Conservation (phyloP, 108 stramenopile genomes). For the Discostella stelligeroides region DNA sequence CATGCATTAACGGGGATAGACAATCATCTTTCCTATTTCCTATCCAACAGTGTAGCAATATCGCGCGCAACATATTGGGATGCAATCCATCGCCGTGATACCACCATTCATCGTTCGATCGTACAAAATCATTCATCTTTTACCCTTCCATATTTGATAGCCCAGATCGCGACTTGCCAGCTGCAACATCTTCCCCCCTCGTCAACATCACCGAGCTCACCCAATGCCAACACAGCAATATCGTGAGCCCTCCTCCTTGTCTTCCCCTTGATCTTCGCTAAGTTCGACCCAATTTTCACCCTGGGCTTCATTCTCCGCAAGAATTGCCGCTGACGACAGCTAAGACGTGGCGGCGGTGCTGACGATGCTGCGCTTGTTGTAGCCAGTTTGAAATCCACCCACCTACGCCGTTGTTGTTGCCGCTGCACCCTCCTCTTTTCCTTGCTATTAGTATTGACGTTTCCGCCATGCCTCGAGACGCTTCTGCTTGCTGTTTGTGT, state of each 20-base stretch:
- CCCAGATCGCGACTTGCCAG: slow-evolving; percentile 5
- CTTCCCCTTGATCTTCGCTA: slow-evolving; percentile 12
- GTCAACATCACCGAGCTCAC: slow-evolving; percentile 32
- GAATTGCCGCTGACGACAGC: too few species aligned
- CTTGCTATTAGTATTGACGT: slow-evolving; percentile 57
- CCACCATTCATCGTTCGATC: slow-evolving; percentile 80
- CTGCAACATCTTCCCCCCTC: too few species aligned
- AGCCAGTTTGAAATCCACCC: too few species aligned
- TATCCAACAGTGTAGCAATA: slow-evolving; percentile 91
- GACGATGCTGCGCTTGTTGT: too few species aligned
- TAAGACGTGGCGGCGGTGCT: too few species aligned
- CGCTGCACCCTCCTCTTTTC: too few species aligned
- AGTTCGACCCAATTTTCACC: slow-evolving; percentile 36
- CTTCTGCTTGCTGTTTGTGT: slow-evolving; percentile 79
- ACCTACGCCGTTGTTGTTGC: slow-evolving; percentile 10
- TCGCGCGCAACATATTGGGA: slow-evolving; percentile 73
- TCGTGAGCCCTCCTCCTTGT: slow-evolving; percentile 41
- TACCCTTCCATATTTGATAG: slow-evolving; percentile 26
- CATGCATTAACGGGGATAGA: slow-evolving; percentile 96
- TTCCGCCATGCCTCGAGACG: slow-evolving; percentile 86
- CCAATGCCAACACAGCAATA: too few species aligned
- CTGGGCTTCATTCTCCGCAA: slow-evolving; percentile 19
- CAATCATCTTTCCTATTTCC: slow-evolving; percentile 89
- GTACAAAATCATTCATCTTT: slow-evolving; percentile 85
- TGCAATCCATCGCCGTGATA: slow-evolving; percentile 86